phyloP scores from a whole-genome alignment of 208 protist species.

The Crithidia fasciculata region DNA sequence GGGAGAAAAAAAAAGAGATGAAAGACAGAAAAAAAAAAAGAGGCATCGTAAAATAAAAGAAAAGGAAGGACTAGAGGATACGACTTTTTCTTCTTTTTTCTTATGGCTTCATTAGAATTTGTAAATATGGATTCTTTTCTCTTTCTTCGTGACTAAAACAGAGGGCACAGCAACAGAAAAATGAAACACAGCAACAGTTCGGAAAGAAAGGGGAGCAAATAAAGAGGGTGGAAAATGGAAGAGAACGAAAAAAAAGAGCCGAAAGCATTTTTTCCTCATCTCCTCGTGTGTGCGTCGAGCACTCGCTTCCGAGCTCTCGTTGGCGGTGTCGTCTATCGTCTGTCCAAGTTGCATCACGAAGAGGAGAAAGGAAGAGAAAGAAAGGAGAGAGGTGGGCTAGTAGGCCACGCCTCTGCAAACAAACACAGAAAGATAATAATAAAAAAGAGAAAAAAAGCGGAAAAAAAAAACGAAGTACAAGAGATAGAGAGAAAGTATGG shows the following conservation, averaged over 20 bases:
- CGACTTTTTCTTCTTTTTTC: constrained; percentile 16
- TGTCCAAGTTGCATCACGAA: too few relatives aligned
- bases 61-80: constrained; percentile 7
- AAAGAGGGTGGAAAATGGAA: background rate
- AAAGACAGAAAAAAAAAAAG: constrained; percentile 20
- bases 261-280: too few relatives aligned
- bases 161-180: background rate
- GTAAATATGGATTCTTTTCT: constrained; percentile 13
- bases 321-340: too few relatives aligned
- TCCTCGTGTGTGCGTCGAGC: too few relatives aligned
- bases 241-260: constrained; percentile 7
- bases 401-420: too few relatives aligned
- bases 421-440: too few relatives aligned
- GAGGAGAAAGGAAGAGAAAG: background rate
- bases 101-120: constrained; percentile 16
- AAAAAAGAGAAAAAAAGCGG: background rate
- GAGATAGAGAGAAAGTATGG: background rate
- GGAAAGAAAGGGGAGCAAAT: background rate
- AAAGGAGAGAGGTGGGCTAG: background rate
- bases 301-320: too few relatives aligned
- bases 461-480: background rate
- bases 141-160: background rate
- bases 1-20: constrained; percentile 17
- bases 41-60: constrained; percentile 17
- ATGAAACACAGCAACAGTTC: background rate